Percentiles rank a stretch among this genome's conserved stretches.
Conservation (phyloP, 1,284 basidiomycete species). For the Ceratobasidium theobromae region DNA sequence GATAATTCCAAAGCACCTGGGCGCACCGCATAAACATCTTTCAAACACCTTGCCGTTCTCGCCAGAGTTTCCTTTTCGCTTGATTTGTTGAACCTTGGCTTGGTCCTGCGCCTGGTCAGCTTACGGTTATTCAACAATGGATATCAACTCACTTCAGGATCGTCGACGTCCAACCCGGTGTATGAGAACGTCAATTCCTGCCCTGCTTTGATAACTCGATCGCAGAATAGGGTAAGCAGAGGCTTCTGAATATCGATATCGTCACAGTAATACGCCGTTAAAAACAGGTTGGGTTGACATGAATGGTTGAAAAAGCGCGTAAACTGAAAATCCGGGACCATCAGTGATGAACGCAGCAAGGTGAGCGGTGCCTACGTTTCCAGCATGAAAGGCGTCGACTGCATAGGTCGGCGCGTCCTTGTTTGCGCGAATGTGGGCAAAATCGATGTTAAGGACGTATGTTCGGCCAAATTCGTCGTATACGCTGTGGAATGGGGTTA, state of each 20-base stretch:
- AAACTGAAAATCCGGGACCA: conserved; percentile 59
- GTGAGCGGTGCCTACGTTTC: conserved; percentile 79
- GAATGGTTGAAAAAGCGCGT: conserved; percentile 83
- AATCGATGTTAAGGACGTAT: conserved; percentile 83
- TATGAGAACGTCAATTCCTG: conserved; percentile 87
- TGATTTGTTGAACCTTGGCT: conserved; percentile 6
- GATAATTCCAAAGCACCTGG: conserved; percentile 13
- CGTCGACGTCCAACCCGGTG: conserved; percentile 55
- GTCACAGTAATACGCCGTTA: conserved; percentile 71
- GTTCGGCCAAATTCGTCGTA: conserved; percentile 80
- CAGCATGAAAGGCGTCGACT: conserved; percentile 84
- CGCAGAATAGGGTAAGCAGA: conserved; percentile 67
- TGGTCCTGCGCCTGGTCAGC: not conserved
- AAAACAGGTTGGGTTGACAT: conserved; percentile 79
- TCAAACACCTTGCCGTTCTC: conserved; percentile 22
- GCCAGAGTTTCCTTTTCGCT: not conserved
- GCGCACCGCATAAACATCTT: conserved; percentile 16
- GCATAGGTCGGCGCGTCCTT: conserved; percentile 47
- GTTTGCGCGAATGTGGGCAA: conserved; percentile 52
- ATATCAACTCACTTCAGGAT: conserved; percentile 40
- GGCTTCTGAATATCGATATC: conserved; percentile 62
- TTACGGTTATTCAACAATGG: not conserved
- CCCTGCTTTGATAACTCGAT: conserved; percentile 58
- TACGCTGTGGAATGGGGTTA: conserved; percentile 47
- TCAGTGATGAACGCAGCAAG: too few species aligned